phyloP scores from a whole-genome alignment of 1,284 basidiomycete genomes.

The Hemileia vastatrix region DNA sequence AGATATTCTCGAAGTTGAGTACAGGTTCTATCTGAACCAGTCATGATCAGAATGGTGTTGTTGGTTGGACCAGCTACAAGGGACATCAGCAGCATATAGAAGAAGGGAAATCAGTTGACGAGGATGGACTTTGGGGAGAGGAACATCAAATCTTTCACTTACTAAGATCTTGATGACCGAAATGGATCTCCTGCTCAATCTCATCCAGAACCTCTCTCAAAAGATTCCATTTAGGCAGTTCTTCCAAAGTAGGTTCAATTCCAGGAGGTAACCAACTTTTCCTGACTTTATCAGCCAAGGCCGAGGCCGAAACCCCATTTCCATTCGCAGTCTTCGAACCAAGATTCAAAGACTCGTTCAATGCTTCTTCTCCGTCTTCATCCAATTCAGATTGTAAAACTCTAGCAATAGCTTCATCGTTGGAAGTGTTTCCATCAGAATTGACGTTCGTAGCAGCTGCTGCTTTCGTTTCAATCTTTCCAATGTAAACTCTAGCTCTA shows the following conservation, averaged over 20 bases:
- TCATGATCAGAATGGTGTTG: conserved; percentile 77
- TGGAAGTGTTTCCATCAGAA: neutral
- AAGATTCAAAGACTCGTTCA: conserved; percentile 30
- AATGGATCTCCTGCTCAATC: conserved; percentile 74
- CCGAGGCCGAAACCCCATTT: conserved; percentile 19
- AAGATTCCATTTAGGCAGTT: conserved; percentile 86
- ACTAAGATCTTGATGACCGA: conserved; percentile 44
- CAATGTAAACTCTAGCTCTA: conserved; percentile 63
- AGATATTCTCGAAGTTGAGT: conserved; percentile 68
- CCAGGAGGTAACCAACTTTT: conserved; percentile 61
- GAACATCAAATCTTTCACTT: too few species aligned
- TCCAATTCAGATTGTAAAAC: too few species aligned
- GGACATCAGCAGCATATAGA: too few species aligned
- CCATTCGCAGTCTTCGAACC: conserved; percentile 25
- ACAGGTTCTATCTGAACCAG: conserved; percentile 65
- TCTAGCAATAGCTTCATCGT: conserved; percentile 1
- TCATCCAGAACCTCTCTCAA: conserved; percentile 76
- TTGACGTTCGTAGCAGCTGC: conserved; percentile 30
- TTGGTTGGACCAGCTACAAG: too few species aligned
- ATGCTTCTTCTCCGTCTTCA: conserved; percentile 41
- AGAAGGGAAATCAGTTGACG: neutral
- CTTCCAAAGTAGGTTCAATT: conserved; percentile 78
- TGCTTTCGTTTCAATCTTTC: conserved; percentile 46
- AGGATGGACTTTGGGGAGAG: too few species aligned
- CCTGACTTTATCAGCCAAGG: too few species aligned